These are phyloP conservation scores for Wakefieldia striispora DNA, from an alignment of 768 basidiomycete species.

Conservation along the genomic window DNA sequence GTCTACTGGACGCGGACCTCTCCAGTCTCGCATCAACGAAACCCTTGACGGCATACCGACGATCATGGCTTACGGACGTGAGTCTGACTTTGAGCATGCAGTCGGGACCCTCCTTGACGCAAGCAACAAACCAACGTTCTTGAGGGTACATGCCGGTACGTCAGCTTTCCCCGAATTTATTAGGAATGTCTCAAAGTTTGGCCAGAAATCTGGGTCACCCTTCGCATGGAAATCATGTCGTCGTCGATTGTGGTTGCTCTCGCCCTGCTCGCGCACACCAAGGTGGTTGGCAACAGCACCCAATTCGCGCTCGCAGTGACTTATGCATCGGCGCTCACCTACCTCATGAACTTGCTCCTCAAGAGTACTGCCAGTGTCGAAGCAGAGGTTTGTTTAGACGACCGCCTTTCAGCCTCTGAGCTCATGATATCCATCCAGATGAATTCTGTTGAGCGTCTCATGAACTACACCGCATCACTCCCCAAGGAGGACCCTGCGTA, in stretches of 20 bases:
- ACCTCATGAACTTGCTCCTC: constrained; percentile 29
- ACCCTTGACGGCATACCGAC: constrained; percentile 46
- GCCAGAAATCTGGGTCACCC: constrained; percentile 32
- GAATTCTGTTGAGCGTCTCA: constrained; percentile 30
- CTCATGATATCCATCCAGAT: constrained; percentile 13
- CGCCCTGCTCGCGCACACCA: constrained; percentile 28
- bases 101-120: constrained; percentile 22
- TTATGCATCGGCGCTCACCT: constrained; percentile 25
- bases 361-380: constrained; percentile 26
- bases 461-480: constrained; percentile 23
- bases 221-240: constrained; percentile 31
- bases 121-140: constrained; percentile 30
- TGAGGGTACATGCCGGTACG: constrained; percentile 26
- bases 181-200: background rate
- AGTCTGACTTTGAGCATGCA: constrained; percentile 23
- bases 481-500: constrained; percentile 22
- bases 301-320: constrained; percentile 30
- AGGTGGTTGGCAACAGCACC: constrained; percentile 19
- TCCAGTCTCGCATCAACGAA: constrained; percentile 53
- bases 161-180: background rate
- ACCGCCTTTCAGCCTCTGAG: background rate
- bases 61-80: constrained; percentile 46
- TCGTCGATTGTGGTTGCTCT: constrained; percentile 24
- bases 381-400: constrained; percentile 19
- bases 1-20: constrained; percentile 43